A percentile compares a stretch with the other conserved stretches of the same genome.
Conservation (phyloP, 257 asterid species). For the Hygrophila difformis region DNA sequence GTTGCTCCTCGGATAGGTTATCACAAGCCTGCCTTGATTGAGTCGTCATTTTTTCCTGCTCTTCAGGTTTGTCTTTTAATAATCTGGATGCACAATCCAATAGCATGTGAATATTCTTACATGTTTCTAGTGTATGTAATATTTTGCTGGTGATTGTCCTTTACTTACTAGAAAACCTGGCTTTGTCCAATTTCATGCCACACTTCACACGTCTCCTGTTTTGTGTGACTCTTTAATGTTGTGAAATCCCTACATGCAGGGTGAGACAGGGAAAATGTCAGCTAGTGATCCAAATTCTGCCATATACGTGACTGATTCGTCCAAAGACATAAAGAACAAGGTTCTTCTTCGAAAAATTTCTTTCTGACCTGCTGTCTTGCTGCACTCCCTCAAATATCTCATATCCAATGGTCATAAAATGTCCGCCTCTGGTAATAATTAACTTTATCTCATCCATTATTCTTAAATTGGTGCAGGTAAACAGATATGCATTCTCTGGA, state of each 20-base stretch:
- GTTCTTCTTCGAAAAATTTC: slow-evolving; percentile 22
- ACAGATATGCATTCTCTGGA: slow-evolving; percentile 87
- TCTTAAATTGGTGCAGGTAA: slow-evolving; percentile 36
- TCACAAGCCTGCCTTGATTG: slow-evolving; percentile 89
- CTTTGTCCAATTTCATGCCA: not conserved
- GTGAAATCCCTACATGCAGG: slow-evolving; percentile 36
- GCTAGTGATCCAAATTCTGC: slow-evolving; percentile 95
- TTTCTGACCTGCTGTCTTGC: not conserved
- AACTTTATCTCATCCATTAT: not conserved
- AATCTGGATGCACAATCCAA: not conserved
- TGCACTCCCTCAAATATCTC: not conserved
- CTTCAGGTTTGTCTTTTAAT: slow-evolving; percentile 60
- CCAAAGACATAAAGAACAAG: slow-evolving; percentile 80
- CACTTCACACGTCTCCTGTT: not conserved
- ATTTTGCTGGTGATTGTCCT: not conserved
- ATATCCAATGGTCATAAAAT: slow-evolving; percentile 1
- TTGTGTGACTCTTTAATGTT: slow-evolving; percentile 8
- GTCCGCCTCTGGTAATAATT: not conserved
- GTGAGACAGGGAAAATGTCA: slow-evolving; percentile 90
- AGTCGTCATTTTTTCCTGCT: slow-evolving; percentile 91
- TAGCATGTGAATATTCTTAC: not conserved
- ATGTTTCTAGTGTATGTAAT: not conserved
- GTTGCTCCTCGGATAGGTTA: slow-evolving; percentile 94
- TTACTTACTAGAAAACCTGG: not conserved
- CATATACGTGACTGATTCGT: slow-evolving; percentile 82